Conservation (phyloP, 2,329 filamentous ascomycete species). For the Diaporthe capsici region DNA sequence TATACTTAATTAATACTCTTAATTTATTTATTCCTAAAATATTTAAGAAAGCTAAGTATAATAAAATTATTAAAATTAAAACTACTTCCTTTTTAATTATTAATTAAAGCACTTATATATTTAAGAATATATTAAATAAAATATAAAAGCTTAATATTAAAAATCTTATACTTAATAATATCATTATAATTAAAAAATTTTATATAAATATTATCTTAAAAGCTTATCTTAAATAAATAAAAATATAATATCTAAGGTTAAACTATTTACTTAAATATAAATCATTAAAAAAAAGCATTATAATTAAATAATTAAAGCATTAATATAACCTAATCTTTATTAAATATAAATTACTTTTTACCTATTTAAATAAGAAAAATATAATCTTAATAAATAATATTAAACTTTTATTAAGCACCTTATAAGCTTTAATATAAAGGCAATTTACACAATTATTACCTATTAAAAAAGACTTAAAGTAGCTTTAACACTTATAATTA, state of each 20-base stretch:
- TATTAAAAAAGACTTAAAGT: not conserved
- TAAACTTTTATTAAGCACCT: too few species aligned
- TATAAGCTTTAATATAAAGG: not conserved
- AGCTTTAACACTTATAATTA: not conserved
- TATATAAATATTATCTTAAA: slow-evolving; percentile 11
- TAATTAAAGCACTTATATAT: not conserved
- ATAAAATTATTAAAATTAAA: too few species aligned
- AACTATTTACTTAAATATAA: not conserved
- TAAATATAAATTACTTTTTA: too few species aligned
- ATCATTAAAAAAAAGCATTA: too few species aligned
- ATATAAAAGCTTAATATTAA: not conserved
- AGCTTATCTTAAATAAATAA: not conserved
- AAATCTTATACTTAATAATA: not conserved
- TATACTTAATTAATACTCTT: too few species aligned
- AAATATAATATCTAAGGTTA: not conserved
- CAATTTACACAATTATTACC: not conserved
- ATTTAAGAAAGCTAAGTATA: too few species aligned
- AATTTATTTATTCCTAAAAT: too few species aligned
- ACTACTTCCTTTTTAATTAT: too few species aligned
- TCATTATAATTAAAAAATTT: not conserved
- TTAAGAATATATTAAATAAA: not conserved
- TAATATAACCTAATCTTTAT: not conserved
- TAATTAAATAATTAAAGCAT: not conserved
- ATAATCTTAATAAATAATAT: not conserved
- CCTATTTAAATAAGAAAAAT: not conserved